These are phyloP conservation scores for Hawksworthiomyces lignivorus DNA, from an alignment of 2,329 filamentous ascomycete genomes.

Conservation along the genomic window DNA sequence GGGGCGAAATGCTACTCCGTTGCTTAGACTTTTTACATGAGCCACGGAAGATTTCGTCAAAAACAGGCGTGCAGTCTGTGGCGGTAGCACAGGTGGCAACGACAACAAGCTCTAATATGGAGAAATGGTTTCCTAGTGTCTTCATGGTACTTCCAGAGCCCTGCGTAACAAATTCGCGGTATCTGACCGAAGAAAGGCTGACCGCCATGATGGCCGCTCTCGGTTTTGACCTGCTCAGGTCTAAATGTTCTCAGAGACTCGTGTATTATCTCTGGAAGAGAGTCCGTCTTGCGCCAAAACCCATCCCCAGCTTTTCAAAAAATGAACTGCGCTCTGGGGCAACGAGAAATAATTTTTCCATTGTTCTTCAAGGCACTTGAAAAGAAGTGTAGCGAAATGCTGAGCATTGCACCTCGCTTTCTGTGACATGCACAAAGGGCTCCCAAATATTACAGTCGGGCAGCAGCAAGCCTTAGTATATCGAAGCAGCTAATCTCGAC, in stretches of 20 bases:
- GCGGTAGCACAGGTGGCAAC: constrained; percentile 3
- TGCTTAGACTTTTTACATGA: constrained; percentile 61
- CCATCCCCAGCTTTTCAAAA: constrained; percentile 51
- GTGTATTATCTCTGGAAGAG: constrained; percentile 82
- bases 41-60: too few species aligned
- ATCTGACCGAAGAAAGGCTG: constrained; percentile 66
- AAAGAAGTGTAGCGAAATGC: too few species aligned
- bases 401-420: too few species aligned
- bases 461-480: too few species aligned
- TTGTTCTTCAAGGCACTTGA: constrained; percentile 49
- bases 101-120: constrained; percentile 6
- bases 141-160: constrained; percentile 87
- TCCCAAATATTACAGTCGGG: too few species aligned
- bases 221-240: constrained; percentile 59
- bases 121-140: constrained; percentile 54
- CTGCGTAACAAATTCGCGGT: constrained; percentile 84
- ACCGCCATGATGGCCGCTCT: constrained; percentile 66
- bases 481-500: too few species aligned
- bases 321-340: constrained; percentile 67
- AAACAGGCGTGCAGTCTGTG: neutral
- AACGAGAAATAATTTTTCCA: constrained; percentile 83
- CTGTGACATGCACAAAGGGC: too few species aligned
- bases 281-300: constrained; percentile 16
- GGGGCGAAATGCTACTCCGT: constrained; percentile 79
- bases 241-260: constrained; percentile 74